Evolutionary conservation across 2,329 filamentous ascomycete species (phyloP).

Genomic region (Neofusicoccum laricinum): DNA sequence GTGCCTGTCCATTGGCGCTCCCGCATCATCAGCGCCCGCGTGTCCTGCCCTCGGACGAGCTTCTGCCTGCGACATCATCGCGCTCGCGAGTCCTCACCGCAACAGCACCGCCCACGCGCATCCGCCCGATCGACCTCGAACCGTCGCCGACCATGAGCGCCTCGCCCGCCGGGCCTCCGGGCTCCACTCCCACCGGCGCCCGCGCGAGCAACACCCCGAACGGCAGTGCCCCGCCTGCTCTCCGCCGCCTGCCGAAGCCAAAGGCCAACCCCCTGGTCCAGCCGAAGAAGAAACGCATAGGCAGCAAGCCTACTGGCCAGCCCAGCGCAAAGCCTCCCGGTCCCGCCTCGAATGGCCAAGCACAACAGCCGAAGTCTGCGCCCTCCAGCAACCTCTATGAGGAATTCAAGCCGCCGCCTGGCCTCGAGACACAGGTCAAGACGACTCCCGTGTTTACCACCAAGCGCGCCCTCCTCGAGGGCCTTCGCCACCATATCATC

Average conservation of each 20-base stretch:
- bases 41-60: not conserved
- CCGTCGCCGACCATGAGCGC: constrained; percentile 17
- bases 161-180: constrained; percentile 26
- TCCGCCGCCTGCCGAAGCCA: constrained; percentile 31
- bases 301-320: constrained; percentile 11
- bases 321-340: not conserved
- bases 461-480: constrained; percentile 75
- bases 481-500: constrained; percentile 83
- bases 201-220: constrained; percentile 26
- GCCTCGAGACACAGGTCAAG: not conserved
- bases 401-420: constrained; percentile 1
- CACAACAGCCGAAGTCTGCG: not conserved
- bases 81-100: not conserved
- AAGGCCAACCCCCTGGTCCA: constrained; percentile 35
- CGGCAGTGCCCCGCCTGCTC: constrained; percentile 30
- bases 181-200: constrained; percentile 24
- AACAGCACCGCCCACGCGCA: not conserved
- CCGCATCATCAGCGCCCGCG: not conserved
- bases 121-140: not conserved
- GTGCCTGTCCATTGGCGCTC: not conserved
- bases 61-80: constrained; percentile 2
- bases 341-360: constrained; percentile 4
- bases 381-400: constrained; percentile 2
- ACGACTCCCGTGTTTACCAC: constrained; percentile 42
- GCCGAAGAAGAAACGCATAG: constrained; percentile 9